Evolutionary conservation across 257 asterid species (phyloP).

Genomic region (Perilla frutescens): DNA sequence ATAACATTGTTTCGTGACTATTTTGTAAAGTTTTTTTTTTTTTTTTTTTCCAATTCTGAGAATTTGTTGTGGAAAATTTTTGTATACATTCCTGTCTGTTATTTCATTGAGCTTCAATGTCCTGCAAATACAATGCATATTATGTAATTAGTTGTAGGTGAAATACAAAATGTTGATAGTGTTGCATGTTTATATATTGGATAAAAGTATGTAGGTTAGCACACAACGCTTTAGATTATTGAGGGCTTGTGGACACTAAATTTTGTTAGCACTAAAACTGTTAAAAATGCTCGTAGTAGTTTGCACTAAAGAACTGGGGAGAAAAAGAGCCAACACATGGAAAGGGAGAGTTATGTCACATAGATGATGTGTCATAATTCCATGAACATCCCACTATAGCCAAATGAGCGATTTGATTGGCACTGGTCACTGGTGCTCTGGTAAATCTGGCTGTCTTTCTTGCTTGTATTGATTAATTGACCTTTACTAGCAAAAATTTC

Average conservation of each 20-base stretch:
- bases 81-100: neutral
- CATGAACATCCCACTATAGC: slow-evolving; percentile 7
- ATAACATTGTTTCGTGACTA: neutral
- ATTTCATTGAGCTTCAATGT: slow-evolving; percentile 8
- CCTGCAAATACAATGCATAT: neutral
- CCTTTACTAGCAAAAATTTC: slow-evolving; percentile 7
- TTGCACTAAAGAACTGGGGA: neutral
- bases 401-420: slow-evolving; percentile 17
- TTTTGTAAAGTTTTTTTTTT: neutral
- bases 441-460: neutral
- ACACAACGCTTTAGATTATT: neutral
- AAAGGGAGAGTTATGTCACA: neutral
- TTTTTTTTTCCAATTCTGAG: neutral
- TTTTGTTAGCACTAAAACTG: neutral
- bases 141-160: neutral
- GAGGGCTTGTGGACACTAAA: neutral
- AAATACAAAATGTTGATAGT: too few relatives aligned
- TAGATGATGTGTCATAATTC: neutral
- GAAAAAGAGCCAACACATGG: neutral
- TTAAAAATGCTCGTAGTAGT: neutral
- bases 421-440: neutral
- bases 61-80: neutral
- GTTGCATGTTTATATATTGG: neutral
- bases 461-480: slow-evolving; percentile 13
- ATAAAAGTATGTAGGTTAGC: neutral